phyloP scores from a whole-genome alignment of 179 eudicot species.

The Beta lomatogona region DNA sequence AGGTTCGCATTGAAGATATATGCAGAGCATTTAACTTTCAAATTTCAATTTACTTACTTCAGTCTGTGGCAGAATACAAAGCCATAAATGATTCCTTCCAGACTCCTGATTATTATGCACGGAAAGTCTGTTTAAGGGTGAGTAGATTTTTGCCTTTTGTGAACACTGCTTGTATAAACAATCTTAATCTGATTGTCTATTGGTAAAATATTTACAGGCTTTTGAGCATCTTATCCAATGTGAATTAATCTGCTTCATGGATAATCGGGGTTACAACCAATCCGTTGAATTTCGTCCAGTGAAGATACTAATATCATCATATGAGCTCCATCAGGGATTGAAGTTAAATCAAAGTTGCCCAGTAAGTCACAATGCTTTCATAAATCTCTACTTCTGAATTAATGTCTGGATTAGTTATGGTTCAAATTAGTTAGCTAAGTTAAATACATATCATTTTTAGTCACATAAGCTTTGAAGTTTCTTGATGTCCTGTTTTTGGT shows the following conservation, averaged over 20 bases:
- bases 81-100: slow-evolving; percentile 69
- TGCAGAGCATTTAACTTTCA: not conserved
- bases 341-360: slow-evolving; percentile 68
- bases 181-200: slow-evolving; percentile 18
- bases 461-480: too few species aligned
- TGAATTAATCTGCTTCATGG: slow-evolving; percentile 62
- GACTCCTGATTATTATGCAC: slow-evolving; percentile 71
- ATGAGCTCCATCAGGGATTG: slow-evolving; percentile 75
- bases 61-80: slow-evolving; percentile 68
- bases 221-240: slow-evolving; percentile 85
- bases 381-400: not conserved
- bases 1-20: slow-evolving; percentile 47
- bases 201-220: slow-evolving; percentile 52
- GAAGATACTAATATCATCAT: slow-evolving; percentile 67
- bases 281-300: slow-evolving; percentile 81
- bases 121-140: slow-evolving; percentile 83
- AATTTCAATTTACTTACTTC: slow-evolving; percentile 9
- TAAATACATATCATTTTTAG: not conserved
- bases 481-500: not conserved
- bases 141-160: slow-evolving; percentile 12
- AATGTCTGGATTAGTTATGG: not conserved
- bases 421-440: not conserved
- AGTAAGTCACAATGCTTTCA: slow-evolving; percentile 43
- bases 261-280: slow-evolving; percentile 68
- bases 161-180: not conserved